Percentiles rank a stretch among this genome's conserved stretches.
These are phyloP conservation scores for Saccharomycopsis lassenensis DNA, from an alignment of 805 yeast species.

Conservation along the genomic window DNA sequence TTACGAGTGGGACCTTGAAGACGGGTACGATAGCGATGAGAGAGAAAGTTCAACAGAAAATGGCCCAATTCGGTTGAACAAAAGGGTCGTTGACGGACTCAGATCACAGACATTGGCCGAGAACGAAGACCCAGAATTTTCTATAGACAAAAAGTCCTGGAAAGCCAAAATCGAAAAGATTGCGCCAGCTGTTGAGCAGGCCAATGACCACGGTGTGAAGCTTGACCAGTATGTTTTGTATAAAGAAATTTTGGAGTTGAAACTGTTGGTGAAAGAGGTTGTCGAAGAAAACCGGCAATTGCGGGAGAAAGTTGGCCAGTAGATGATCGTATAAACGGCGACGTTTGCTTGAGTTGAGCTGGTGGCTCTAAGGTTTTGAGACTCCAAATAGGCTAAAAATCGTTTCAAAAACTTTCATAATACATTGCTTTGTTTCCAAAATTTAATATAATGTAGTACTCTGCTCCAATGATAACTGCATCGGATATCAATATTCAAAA, in stretches of 20 bases:
- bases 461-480: too few species aligned
- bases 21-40: constrained; percentile 25
- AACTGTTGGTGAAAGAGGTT: constrained; percentile 19
- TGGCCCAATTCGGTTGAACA: constrained; percentile 17
- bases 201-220: constrained; percentile 42
- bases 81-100: constrained; percentile 29
- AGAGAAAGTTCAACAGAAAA: constrained; percentile 9
- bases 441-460: too few species aligned
- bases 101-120: constrained; percentile 53
- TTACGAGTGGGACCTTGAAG: constrained; percentile 21
- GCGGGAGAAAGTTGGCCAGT: constrained; percentile 6
- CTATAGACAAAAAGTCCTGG: constrained; percentile 40
- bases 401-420: too few species aligned
- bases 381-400: too few species aligned
- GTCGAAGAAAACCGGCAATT: constrained; percentile 13
- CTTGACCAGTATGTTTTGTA: constrained; percentile 55
- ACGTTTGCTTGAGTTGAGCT: too few species aligned
- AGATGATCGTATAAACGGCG: too few species aligned
- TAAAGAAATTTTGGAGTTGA: constrained; percentile 34
- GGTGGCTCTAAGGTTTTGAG: too few species aligned
- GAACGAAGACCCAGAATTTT: constrained; percentile 54
- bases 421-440: too few species aligned
- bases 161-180: constrained; percentile 33
- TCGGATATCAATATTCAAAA: too few species aligned
- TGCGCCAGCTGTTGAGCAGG: constrained; percentile 50